Conservation (phyloP, 2,329 filamentous ascomycete genomes). For the Macrophomina tecta region DNA sequence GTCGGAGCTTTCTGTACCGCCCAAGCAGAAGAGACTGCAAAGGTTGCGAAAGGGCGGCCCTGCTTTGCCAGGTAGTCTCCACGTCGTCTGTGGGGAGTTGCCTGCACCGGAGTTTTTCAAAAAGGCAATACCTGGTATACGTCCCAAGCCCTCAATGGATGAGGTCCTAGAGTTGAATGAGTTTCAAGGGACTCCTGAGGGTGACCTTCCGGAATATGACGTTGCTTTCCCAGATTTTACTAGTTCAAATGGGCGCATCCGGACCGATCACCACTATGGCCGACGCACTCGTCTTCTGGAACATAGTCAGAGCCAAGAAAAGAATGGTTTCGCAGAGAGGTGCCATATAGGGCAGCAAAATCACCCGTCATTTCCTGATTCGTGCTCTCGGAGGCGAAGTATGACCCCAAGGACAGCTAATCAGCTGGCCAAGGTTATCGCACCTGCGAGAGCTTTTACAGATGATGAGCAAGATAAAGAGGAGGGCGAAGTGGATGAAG, state of each 20-base stretch:
- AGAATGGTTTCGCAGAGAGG: neutral
- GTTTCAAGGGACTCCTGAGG: neutral
- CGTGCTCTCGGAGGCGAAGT: neutral
- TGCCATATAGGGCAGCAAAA: neutral
- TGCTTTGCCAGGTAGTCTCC: neutral
- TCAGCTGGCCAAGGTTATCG: neutral
- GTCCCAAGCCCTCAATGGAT: neutral
- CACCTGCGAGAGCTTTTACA: neutral
- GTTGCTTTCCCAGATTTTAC: neutral
- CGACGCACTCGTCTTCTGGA: neutral
- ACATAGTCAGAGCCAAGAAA: neutral
- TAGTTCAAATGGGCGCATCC: neutral
- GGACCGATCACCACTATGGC: neutral
- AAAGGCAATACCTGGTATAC: neutral
- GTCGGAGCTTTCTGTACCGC: constrained; percentile 22
- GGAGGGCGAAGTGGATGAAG: neutral
- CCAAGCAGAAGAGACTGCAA: constrained; percentile 1
- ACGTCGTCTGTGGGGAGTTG: neutral
- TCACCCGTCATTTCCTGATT: neutral
- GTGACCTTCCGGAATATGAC: neutral
- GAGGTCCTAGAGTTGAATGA: neutral
- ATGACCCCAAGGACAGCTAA: neutral
- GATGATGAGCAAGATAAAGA: neutral
- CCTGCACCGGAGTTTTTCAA: neutral
- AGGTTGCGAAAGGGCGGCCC: neutral